A percentile compares a stretch with the other conserved stretches of the same genome.
Evolutionary conservation across 352 stramenopile species (phyloP).

Genomic region (Phytophthora meadii): DNA sequence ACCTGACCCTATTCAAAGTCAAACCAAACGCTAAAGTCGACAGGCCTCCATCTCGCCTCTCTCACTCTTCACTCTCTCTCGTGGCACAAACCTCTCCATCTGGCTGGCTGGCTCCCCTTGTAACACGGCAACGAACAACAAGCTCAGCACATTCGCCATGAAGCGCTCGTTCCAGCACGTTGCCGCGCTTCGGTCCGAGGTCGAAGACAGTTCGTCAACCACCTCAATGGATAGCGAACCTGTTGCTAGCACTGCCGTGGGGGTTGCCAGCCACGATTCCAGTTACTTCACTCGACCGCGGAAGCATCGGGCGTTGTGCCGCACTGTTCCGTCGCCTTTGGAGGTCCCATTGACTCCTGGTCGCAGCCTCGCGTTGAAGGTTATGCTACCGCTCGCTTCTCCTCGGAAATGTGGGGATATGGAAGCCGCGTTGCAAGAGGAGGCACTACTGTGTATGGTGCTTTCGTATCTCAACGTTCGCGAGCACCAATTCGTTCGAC

Average conservation of each 20-base stretch:
- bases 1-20: slow-evolving; percentile 37
- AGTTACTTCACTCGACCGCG: slow-evolving; percentile 27
- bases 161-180: slow-evolving; percentile 60
- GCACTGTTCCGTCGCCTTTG: slow-evolving; percentile 13
- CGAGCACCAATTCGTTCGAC: slow-evolving; percentile 73
- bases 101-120: slow-evolving; percentile 32
- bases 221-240: slow-evolving; percentile 16
- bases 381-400: slow-evolving; percentile 24
- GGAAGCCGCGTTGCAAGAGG: slow-evolving; percentile 57
- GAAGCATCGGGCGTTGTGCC: slow-evolving; percentile 33
- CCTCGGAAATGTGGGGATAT: slow-evolving; percentile 27
- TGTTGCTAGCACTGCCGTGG: slow-evolving; percentile 21
- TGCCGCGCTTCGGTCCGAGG: slow-evolving; percentile 19
- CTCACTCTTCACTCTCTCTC: slow-evolving; percentile 47
- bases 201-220: slow-evolving; percentile 13
- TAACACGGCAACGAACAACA: slow-evolving; percentile 28
- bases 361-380: slow-evolving; percentile 13
- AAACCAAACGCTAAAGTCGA: slow-evolving; percentile 28
- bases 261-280: slow-evolving; percentile 15
- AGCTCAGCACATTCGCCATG: slow-evolving; percentile 40
- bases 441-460: slow-evolving; percentile 65
- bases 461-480: slow-evolving; percentile 78
- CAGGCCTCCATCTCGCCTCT: slow-evolving; percentile 36
- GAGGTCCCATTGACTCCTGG: slow-evolving; percentile 7
- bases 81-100: slow-evolving; percentile 43